phyloP scores from a whole-genome alignment of 2,329 filamentous ascomycete genomes.

The Talaromyces islandicus region DNA sequence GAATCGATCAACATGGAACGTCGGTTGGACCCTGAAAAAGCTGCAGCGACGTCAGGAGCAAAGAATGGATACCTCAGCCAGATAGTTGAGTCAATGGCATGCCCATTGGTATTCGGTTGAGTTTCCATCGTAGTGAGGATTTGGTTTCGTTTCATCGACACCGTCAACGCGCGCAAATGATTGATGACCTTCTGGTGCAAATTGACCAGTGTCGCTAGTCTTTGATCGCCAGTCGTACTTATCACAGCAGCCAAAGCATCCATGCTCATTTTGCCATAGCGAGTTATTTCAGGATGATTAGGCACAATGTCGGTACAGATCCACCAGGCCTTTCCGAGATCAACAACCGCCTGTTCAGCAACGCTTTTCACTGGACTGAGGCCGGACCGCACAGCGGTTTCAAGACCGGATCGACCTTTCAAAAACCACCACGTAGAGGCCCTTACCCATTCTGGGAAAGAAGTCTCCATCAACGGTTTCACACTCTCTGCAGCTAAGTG shows the following conservation, averaged over 20 bases:
- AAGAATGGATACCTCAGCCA: constrained; percentile 75
- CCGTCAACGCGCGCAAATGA: constrained; percentile 65
- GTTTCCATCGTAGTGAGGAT: constrained; percentile 61
- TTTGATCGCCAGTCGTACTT: constrained; percentile 39
- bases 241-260: constrained; percentile 35
- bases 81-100: constrained; percentile 72
- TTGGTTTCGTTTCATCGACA: constrained; percentile 79
- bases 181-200: constrained; percentile 52
- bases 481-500: constrained; percentile 69
- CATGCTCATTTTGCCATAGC: constrained; percentile 35
- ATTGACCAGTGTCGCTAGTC: constrained; percentile 42
- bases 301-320: constrained; percentile 48
- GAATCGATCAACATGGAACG: constrained; percentile 41
- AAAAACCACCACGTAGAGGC: constrained; percentile 87
- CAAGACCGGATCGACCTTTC: constrained; percentile 69
- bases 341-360: constrained; percentile 70
- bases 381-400: constrained; percentile 62
- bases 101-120: constrained; percentile 62
- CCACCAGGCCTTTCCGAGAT: constrained; percentile 83
- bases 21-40: constrained; percentile 57
- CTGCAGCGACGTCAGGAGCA: constrained; percentile 63
- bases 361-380: constrained; percentile 20
- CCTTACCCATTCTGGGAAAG: constrained; percentile 62
- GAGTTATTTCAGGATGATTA: constrained; percentile 31
- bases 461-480: constrained; percentile 58